Evolutionary conservation across 805 yeast genomes (phyloP).

Genomic region (Ogataea populi-albae): DNA sequence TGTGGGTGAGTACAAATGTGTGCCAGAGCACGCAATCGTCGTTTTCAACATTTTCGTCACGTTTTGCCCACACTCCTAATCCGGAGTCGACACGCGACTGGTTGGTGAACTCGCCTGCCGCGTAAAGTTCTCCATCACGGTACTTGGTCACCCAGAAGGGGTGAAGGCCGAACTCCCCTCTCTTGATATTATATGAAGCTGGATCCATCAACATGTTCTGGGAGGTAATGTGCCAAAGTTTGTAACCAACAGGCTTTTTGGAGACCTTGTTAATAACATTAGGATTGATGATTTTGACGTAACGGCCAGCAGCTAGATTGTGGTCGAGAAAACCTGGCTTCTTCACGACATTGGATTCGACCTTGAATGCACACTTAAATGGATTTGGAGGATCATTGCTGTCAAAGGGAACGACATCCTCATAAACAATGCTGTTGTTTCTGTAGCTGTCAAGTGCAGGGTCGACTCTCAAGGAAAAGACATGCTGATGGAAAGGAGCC

Average conservation of each 20-base stretch:
- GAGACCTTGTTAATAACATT: slow-evolving; percentile 65
- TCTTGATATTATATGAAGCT: slow-evolving; percentile 60
- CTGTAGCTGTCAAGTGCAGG: slow-evolving; percentile 81
- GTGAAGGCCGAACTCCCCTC: slow-evolving; percentile 76
- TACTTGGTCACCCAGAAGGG: slow-evolving; percentile 82
- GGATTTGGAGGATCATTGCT: slow-evolving; percentile 54
- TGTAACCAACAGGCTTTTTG: slow-evolving; percentile 71
- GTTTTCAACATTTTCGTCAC: slow-evolving; percentile 65
- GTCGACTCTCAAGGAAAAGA: slow-evolving; percentile 75
- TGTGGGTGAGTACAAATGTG: slow-evolving; percentile 76
- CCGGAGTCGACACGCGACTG: slow-evolving; percentile 76
- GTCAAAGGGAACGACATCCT: slow-evolving; percentile 64
- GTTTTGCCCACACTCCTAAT: slow-evolving; percentile 66
- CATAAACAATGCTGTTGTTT: slow-evolving; percentile 67
- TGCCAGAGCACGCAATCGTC: slow-evolving; percentile 79
- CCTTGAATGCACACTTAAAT: slow-evolving; percentile 64
- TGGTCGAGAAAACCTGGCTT: slow-evolving; percentile 71
- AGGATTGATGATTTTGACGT: slow-evolving; percentile 74
- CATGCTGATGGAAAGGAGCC: slow-evolving; percentile 84
- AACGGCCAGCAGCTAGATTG: slow-evolving; percentile 71
- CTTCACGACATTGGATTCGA: slow-evolving; percentile 62
- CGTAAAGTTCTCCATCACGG: slow-evolving; percentile 65
- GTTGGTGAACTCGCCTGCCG: slow-evolving; percentile 85
- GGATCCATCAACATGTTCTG: slow-evolving; percentile 70
- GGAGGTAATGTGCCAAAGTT: slow-evolving; percentile 68